These are phyloP conservation scores for Metahyphopichia silvanorum DNA, from an alignment of 805 yeast species.

Conservation along the genomic window DNA sequence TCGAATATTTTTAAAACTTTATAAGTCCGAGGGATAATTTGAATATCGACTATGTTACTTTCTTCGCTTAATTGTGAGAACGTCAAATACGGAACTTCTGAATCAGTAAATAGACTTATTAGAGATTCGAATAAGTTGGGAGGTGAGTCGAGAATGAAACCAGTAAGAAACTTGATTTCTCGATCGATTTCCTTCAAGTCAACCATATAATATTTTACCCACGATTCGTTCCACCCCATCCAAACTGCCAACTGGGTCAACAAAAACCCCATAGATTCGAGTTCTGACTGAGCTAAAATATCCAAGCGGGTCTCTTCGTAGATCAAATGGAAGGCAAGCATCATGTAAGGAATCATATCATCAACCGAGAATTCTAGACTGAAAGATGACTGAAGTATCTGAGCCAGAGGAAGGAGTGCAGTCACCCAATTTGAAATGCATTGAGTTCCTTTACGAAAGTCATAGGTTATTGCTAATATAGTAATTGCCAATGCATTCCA, in stretches of 20 bases:
- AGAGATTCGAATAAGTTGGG: conserved; percentile 60
- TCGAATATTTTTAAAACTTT: conserved; percentile 61
- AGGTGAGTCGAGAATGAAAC: conserved; percentile 49
- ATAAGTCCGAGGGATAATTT: conserved; percentile 65
- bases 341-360: conserved; percentile 60
- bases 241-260: conserved; percentile 60
- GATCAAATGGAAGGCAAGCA: conserved; percentile 67
- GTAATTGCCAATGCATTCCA: conserved; percentile 61
- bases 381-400: conserved; percentile 20
- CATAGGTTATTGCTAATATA: conserved; percentile 47
- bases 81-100: conserved; percentile 53
- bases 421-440: conserved; percentile 25
- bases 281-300: conserved; percentile 33
- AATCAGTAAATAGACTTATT: conserved; percentile 43
- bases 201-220: conserved; percentile 57
- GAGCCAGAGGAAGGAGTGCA: conserved; percentile 27
- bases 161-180: conserved; percentile 39
- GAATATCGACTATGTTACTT: conserved; percentile 52
- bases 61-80: conserved; percentile 70
- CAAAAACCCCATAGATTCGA: conserved; percentile 46
- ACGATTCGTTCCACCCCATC: conserved; percentile 71
- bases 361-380: conserved; percentile 38
- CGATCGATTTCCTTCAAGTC: conserved; percentile 32
- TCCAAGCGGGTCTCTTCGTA: conserved; percentile 73
- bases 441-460: conserved; percentile 29